Evolutionary conservation across 768 basidiomycete species (phyloP).

Genomic region (Gelatoporia subvermispora): DNA sequence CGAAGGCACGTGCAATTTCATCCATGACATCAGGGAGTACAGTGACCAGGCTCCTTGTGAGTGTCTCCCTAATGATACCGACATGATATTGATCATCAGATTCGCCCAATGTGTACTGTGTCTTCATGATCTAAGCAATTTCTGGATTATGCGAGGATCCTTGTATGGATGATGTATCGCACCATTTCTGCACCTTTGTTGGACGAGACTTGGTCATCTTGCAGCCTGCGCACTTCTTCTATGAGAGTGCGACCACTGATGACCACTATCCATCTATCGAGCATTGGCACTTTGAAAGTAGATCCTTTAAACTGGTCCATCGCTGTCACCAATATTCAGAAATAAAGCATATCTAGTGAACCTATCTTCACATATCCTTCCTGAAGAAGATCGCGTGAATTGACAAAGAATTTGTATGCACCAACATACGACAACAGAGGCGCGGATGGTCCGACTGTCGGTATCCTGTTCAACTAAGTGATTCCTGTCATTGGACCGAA

Average conservation of each 20-base stretch:
- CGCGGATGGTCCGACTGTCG: slow-evolving; percentile 34
- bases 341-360: not conserved
- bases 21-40: slow-evolving; percentile 13
- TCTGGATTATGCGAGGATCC: not conserved
- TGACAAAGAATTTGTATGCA: slow-evolving; percentile 19
- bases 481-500: too few relatives aligned
- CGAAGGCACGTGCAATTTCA: slow-evolving; percentile 9
- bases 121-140: slow-evolving; percentile 19
- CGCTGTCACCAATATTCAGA: not conserved
- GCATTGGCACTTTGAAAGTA: slow-evolving; percentile 39
- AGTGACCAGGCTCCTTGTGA: slow-evolving; percentile 11
- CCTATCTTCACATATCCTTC: slow-evolving; percentile 30
- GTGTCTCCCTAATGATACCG: slow-evolving; percentile 18
- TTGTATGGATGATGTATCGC: not conserved
- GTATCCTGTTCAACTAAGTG: slow-evolving; percentile 22
- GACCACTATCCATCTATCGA: slow-evolving; percentile 44
- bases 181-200: slow-evolving; percentile 37
- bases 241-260: slow-evolving; percentile 38
- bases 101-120: slow-evolving; percentile 30
- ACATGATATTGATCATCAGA: slow-evolving; percentile 18
- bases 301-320: slow-evolving; percentile 10
- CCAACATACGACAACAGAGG: slow-evolving; percentile 30
- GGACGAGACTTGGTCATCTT: slow-evolving; percentile 42
- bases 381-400: slow-evolving; percentile 21
- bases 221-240: slow-evolving; percentile 47